Percentiles rank a stretch among this genome's conserved stretches.
Evolutionary conservation across 495 filamentous ascomycete genomes (phyloP).

Genomic region (Penicillium atrosanguineum): DNA sequence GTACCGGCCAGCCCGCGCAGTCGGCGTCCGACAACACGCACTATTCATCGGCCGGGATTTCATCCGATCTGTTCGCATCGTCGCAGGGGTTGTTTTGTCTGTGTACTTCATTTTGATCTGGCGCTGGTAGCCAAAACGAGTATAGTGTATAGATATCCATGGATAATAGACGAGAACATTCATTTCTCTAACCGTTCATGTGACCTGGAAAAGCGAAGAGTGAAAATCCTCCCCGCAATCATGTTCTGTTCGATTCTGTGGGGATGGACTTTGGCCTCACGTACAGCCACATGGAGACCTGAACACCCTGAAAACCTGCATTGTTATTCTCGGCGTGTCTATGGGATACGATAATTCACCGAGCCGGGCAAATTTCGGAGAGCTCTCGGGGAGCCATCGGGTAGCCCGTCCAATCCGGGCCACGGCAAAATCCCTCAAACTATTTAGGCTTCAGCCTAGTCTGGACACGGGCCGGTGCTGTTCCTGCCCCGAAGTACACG

Average conservation of each 20-base stretch:
- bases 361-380: conserved; percentile 14
- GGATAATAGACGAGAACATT: conserved; percentile 5
- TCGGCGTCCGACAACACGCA: conserved; percentile 10
- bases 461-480: conserved; percentile 11
- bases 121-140: conserved; percentile 41
- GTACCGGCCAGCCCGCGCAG: conserved; percentile 13
- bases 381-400: conserved; percentile 14
- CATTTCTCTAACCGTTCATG: too few relatives aligned
- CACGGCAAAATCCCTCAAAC: conserved; percentile 20
- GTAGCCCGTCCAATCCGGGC: conserved; percentile 15
- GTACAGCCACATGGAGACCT: not conserved
- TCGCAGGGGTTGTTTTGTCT: conserved; percentile 42
- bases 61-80: conserved; percentile 29
- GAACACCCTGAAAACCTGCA: too few relatives aligned
- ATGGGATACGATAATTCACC: conserved; percentile 10
- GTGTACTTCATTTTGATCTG: conserved; percentile 55
- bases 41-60: conserved; percentile 24
- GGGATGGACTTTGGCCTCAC: not conserved
- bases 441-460: conserved; percentile 10
- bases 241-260: not conserved
- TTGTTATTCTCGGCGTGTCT: not conserved
- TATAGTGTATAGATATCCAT: conserved; percentile 16
- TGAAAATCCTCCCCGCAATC: not conserved
- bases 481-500: not conserved
- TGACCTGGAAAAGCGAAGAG: not conserved